Evolutionary conservation across 2,329 filamentous ascomycete genomes (phyloP), one percentile per base, ranked within the genome.

Genomic region (Penicillium sp.): DNA sequence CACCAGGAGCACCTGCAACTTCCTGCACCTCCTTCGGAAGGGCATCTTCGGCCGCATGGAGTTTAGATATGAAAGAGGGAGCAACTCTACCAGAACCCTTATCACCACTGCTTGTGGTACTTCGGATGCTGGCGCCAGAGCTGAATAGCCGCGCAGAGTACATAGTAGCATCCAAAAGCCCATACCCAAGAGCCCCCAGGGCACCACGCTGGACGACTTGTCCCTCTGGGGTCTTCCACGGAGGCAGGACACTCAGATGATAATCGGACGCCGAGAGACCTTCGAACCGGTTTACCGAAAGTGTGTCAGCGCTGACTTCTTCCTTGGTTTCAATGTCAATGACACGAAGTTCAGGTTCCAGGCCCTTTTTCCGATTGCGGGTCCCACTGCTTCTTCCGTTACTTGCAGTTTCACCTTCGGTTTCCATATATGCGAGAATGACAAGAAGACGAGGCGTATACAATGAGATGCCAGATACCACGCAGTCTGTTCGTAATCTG

Each of bases 381-480:
- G 87, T 81, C 50, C 89, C 88, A 31, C 87, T 64, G 44, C 59
- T 61, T 33, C 59, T 59, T 40, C 61, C 62, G 8, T 58, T 60
- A 58, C 71, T 83, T n/a, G 87, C 82, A 15, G 87, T 81, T 19
- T 89, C 83, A 9, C 87, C 81, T 45, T 91, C 89, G 38, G 87
- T 85, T 59, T 87, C 87, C 68, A 92, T 87, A 76, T 95, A 97
- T 70, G 92, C 92, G 77, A 99, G 88, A 68, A 97, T 89, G 68
- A 96, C 84, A 75, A 99, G 83, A 65, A 96, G 82, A 71, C 86
- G 94, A 72, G 91, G 91, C 72, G 92, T 96, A 86, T 97, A 97
- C 76, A 99, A 83, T 63, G 93, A 95, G 75, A 99, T 89, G 69
- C 94, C 94, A 72, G 94, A 96, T 80, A 99, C 91, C 74, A 96